Base-by-base conservation (phyloP, 106 monocot species). In the Dendrobium chrysotoxum region DNA sequence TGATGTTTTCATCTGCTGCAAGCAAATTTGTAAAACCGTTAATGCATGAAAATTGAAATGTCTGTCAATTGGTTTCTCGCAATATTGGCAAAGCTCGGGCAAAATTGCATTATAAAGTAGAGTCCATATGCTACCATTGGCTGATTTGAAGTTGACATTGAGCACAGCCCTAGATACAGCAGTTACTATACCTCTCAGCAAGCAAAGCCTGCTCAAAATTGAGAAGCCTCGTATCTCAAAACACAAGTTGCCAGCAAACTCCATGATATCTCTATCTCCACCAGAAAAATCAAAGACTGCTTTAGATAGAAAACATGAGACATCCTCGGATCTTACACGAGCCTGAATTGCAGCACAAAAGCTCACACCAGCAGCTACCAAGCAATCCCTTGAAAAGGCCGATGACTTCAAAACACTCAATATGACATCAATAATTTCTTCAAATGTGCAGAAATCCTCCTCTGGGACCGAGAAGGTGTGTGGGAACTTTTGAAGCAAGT, bases 31-130 rank as follows among this genome's bases (percentile, higher is more conserved):
- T 2, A 88, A 86, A 76, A 99, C 99, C 23, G 99, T 99, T 42
- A 99, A 86, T n/a, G 90, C 89, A 75, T 99, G 99, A 84, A 99
- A 99, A 85, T 99, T 99, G 91, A 99, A 99, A 85, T 99, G 99
- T 79, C 93, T 95, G 80, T 99, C 99, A 79, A 87, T 72, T 76
- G 95, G 99, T 44, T 93, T 91, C 76, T 95, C 93, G 53, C 93
- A 95, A 39, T 93, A 93, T 72, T 78, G 85, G 70, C 99, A 99
- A 35, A 99, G 91, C 76, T 95, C 99, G 39, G 95, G 92, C 28
- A 99, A 79, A 53, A 99, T 91, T 11, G 93, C 99, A 88, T 88
- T 64, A 82, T 88, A 93, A 40, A 99, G 84, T 76, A 93, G 82
- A 78, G 93, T 95, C 95, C 93, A 93, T 10, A 77, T 28, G 64